phyloP scores from a whole-genome alignment of 257 asterid species.

The Misopates orontium region DNA sequence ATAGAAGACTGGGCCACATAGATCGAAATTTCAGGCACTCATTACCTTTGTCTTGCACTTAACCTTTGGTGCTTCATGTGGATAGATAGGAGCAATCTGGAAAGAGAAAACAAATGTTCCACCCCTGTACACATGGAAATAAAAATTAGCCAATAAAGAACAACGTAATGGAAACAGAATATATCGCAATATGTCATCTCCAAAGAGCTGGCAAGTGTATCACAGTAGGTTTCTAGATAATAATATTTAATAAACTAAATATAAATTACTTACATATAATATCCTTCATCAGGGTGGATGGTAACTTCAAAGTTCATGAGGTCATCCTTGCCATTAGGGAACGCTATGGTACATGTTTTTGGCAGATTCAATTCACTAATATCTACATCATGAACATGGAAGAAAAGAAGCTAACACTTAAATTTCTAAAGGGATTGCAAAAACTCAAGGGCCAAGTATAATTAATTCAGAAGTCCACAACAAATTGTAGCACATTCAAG shows the following conservation, averaged over 20 bases:
- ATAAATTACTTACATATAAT: slow-evolving; percentile 42
- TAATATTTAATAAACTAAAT: neutral
- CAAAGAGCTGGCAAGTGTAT: no score
- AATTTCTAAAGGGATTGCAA: neutral
- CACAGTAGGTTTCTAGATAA: neutral
- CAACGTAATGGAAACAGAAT: slow-evolving; percentile 1
- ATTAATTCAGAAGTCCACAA: neutral
- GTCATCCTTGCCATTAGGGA: slow-evolving; percentile 67
- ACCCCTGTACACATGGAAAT: slow-evolving; percentile 34
- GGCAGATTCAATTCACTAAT: slow-evolving; percentile 67
- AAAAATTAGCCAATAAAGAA: slow-evolving; percentile 2
- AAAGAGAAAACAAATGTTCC: slow-evolving; percentile 60
- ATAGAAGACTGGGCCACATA: neutral
- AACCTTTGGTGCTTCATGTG: slow-evolving; percentile 72
- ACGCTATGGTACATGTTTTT: slow-evolving; percentile 49
- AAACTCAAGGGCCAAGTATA: neutral
- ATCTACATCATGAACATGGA: slow-evolving; percentile 36
- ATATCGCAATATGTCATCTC: neutral
- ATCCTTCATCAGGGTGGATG: slow-evolving; percentile 67
- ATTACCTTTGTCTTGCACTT: slow-evolving; percentile 71
- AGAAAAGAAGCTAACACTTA: neutral
- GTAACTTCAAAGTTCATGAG: slow-evolving; percentile 74
- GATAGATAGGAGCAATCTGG: slow-evolving; percentile 55
- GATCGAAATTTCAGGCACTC: neutral
- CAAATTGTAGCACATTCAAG: neutral